Conservation (phyloP, 768 basidiomycete species). For the Leccinum pellstonianum region DNA sequence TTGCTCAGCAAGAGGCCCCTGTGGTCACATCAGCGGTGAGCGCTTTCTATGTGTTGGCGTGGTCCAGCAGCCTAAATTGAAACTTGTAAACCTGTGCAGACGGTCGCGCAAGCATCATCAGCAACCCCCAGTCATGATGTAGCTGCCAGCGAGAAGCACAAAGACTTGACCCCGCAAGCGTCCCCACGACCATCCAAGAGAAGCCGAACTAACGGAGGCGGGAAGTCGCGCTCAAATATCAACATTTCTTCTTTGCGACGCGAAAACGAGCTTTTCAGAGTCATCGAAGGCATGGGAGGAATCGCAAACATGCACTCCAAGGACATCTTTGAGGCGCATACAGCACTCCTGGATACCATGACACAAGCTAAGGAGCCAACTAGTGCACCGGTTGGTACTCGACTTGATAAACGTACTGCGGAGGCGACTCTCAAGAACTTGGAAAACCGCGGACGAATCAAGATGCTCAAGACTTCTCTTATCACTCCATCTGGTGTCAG, state of each 20-base stretch:
- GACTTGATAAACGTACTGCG: slow-evolving; percentile 73
- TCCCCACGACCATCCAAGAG: slow-evolving; percentile 24
- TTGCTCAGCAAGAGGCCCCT: not conserved
- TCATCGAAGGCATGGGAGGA: slow-evolving; percentile 66
- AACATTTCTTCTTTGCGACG: slow-evolving; percentile 79
- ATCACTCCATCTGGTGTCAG: slow-evolving; percentile 56
- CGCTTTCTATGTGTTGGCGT: not conserved
- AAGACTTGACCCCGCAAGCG: not conserved
- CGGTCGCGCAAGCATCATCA: not conserved
- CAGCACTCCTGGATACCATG: slow-evolving; percentile 57
- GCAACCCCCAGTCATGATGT: not conserved
- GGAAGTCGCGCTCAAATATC: slow-evolving; percentile 37
- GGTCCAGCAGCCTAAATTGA: not conserved
- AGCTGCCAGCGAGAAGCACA: slow-evolving; percentile 17
- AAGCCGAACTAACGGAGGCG: slow-evolving; percentile 13
- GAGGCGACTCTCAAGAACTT: slow-evolving; percentile 57
- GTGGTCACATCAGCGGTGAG: slow-evolving; percentile 6
- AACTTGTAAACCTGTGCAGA: slow-evolving; percentile 1
- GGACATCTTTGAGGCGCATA: slow-evolving; percentile 69
- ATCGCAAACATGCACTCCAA: slow-evolving; percentile 64
- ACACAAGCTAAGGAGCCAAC: slow-evolving; percentile 61
- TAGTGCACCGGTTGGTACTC: slow-evolving; percentile 66
- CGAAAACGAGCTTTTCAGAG: slow-evolving; percentile 73
- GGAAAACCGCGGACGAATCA: slow-evolving; percentile 66
- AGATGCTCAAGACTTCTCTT: slow-evolving; percentile 64